Base-by-base conservation (phyloP, 352 stramenopile genomes). In the Phytopythium mirpurense region DNA sequence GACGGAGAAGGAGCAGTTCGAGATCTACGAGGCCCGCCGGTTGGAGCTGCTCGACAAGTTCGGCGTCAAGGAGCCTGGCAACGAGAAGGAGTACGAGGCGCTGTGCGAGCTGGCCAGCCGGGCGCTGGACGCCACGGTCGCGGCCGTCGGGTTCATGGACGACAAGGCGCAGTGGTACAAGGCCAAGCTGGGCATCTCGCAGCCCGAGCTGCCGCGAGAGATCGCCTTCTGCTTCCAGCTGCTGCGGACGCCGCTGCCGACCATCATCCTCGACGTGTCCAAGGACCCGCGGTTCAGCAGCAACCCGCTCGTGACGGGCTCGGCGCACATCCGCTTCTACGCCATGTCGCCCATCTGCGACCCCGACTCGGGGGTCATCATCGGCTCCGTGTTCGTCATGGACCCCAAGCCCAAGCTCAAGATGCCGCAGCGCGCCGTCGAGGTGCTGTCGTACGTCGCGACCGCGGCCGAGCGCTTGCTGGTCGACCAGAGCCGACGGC, bases 251-350 rank as follows among this genome's bases (percentile, higher is more conserved):
- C 53, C 59, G 5, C 57, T 71, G 2, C 70, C 82, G 16, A 93
- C 83, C 0, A 70, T 93, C 43, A 68, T 98, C 19, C 77, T 86
- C 47, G 88, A 98, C 59, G 77, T 79, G 6, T 66, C 68, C 1
- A 67, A 86, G 48, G 93, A 98, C 63, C 41, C 60, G 21, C 79
- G 92, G 4, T 98, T 98, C 62, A 59, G 57, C 15, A 48, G 80
- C 10, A 97, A 96, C 59, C 74, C 83, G 34, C 68, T 98, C 10
- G 91, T 98, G 12, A 93, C 73, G 0, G 89, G 91, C 32, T 75
- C 74, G 19, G 86, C 89, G 3, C 68, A 85, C 63, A 96, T 98
- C 53, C 82, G 92, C 6, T 98, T 98, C 63, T 98, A 98, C 64
- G 95, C 95, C 10, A 75, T 72, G 2, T 72, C 72, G 8, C 79